Conservation (phyloP, 805 yeast species). For the Yarrowia hollandica region DNA sequence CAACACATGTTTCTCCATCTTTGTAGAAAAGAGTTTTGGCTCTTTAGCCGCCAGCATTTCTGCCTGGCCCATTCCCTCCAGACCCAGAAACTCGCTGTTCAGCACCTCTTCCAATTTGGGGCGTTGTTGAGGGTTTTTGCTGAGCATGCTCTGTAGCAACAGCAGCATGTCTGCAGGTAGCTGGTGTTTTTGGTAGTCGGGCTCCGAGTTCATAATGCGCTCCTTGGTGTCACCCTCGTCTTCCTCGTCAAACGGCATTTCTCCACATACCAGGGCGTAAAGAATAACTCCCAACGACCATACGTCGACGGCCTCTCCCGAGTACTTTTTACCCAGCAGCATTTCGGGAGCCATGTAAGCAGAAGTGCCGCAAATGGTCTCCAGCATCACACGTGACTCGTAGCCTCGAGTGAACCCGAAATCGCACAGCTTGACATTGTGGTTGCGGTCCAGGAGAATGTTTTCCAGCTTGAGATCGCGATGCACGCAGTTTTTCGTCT, state of each 20-base stretch:
- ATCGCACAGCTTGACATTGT: constrained; percentile 81
- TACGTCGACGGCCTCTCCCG: constrained; percentile 75
- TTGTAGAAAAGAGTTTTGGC: constrained; percentile 54
- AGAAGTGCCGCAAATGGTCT: constrained; percentile 90
- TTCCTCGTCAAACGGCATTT: constrained; percentile 88
- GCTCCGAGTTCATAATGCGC: constrained; percentile 50
- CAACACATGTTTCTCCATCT: constrained; percentile 61
- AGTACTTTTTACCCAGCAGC: constrained; percentile 63
- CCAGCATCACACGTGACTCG: constrained; percentile 55
- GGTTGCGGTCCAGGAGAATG: constrained; percentile 72
- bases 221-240: constrained; percentile 61
- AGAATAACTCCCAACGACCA: constrained; percentile 93
- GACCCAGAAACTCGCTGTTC: constrained; percentile 51
- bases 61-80: constrained; percentile 47
- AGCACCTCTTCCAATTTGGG: constrained; percentile 59
- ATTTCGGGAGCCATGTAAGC: constrained; percentile 98
- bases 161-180: constrained; percentile 47
- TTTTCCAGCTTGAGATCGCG: constrained; percentile 81
- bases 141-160: constrained; percentile 55
- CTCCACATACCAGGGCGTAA: constrained; percentile 79
- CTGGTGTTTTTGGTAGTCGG: constrained; percentile 35
- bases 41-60: constrained; percentile 43
- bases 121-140: constrained; percentile 65
- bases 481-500: constrained; percentile 69
- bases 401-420: constrained; percentile 91